Evolutionary conservation across 257 asterid species (phyloP), one percentile per base, ranked within the genome.

Genomic region (Asclepias syriaca): DNA sequence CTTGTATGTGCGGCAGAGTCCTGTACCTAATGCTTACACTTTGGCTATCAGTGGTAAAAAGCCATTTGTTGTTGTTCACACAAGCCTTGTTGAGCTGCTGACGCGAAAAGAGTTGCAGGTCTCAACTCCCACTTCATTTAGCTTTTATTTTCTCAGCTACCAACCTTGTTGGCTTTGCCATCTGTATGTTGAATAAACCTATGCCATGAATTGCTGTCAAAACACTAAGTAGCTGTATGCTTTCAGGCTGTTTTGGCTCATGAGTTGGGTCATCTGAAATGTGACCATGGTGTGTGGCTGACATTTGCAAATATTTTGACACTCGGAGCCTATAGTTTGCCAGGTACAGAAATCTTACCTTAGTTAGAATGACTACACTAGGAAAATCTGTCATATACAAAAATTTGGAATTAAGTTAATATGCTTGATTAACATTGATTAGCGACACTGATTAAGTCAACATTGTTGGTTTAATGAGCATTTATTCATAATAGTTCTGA

Each of bases 221-320:
- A 4, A 68, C 29, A 29, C 71, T 55, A 43, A 68, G 9, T 71
- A 69, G 34, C 57, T 63, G 10, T 53, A 34, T 78, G 49, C 39
- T 61, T 3, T n/a, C 84, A 93, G 98, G 96, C 96, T 80, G 96
- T 93, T 75, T 79, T 91, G 88, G 98, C 98, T 74, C 98, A 93
- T 72, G 97, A 91, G 82, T 83, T 91, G 85, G 97, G 97, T 71
- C 97, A 91, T 81, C 81, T 91, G 80, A 90, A 93, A 87, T 93
- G 98, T 74, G 98, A 89, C 79, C 98, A 93, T 79, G 98, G 98
- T 64, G 84, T 93, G 70, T 93, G 98, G 97, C 85, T 93, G 83
- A 93, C 98, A 29, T 77, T 86, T 75, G 98, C 97, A 9, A 93
- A 93, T 79, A 82, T 93, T 82, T 87, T 93, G 60, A 90, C 98